Evolutionary conservation across 768 basidiomycete genomes (phyloP).

Genomic region (Trametes cinnabarina): DNA sequence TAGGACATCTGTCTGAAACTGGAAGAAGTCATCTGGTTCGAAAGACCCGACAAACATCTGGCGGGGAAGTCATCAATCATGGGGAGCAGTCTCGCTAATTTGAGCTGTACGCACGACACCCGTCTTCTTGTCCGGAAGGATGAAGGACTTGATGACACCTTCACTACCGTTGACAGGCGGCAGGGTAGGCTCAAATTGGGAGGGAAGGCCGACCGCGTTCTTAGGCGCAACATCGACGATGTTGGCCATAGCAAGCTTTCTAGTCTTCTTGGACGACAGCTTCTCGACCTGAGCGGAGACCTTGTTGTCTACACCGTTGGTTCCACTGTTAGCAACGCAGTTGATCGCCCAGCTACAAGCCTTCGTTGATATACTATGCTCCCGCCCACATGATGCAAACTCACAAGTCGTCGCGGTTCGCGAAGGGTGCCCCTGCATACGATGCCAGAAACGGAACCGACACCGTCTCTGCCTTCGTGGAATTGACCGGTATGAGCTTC

Average conservation of each 20-base stretch:
- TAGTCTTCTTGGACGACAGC: not conserved
- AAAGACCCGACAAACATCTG: constrained; percentile 67
- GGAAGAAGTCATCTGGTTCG: constrained; percentile 41
- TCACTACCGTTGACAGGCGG: constrained; percentile 45
- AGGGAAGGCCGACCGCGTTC: constrained; percentile 45
- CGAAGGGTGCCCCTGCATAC: constrained; percentile 48
- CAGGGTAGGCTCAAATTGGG: constrained; percentile 45
- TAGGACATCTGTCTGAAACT: constrained; percentile 52
- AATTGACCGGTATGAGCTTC: constrained; percentile 44
- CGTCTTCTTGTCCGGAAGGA: constrained; percentile 54
- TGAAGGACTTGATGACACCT: constrained; percentile 54
- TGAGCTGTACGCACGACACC: constrained; percentile 47
- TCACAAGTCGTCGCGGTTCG: constrained; percentile 50
- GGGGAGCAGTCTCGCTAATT: not conserved
- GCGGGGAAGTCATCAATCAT: not conserved
- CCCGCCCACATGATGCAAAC: constrained; percentile 18
- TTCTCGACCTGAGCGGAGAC: constrained; percentile 10
- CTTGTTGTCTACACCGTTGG: constrained; percentile 50
- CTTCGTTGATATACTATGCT: not conserved
- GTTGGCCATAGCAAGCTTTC: constrained; percentile 33
- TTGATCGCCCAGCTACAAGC: constrained; percentile 53
- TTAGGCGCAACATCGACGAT: constrained; percentile 40
- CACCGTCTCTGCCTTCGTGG: constrained; percentile 48
- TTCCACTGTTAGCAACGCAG: constrained; percentile 48
- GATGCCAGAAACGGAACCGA: constrained; percentile 51